phyloP scores from a whole-genome alignment of 371 early-diverging fungal species.

The Lichtheimia hyalospora region DNA sequence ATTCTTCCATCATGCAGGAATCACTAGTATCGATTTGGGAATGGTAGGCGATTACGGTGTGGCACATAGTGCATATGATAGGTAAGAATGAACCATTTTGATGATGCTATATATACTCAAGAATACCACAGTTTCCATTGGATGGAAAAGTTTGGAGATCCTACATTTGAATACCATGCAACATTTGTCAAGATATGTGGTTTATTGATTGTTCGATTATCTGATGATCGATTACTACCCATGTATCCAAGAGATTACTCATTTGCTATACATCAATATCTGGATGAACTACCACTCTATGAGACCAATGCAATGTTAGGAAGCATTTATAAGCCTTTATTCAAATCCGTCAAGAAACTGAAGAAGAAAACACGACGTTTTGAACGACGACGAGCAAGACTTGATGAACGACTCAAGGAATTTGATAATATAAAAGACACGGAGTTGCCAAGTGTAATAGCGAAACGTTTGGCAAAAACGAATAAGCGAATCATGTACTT shows the following conservation, averaged over 20 bases:
- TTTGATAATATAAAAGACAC: neutral
- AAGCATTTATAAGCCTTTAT: neutral
- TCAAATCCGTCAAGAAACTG: conserved; percentile 10
- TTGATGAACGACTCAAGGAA: conserved; percentile 8
- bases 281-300: conserved; percentile 15
- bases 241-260: conserved; percentile 41
- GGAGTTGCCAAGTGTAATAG: conserved; percentile 20
- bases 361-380: conserved; percentile 7
- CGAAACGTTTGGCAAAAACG: conserved; percentile 18
- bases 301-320: neutral
- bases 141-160: conserved; percentile 71
- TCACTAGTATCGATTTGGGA: conserved; percentile 53
- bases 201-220: conserved; percentile 35
- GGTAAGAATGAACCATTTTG: conserved; percentile 5
- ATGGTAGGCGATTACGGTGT: conserved; percentile 53
- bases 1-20: conserved; percentile 63
- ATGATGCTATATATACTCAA: conserved; percentile 11
- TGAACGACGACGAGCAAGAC: conserved; percentile 10
- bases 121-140: conserved; percentile 38
- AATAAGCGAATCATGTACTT: conserved; percentile 48
- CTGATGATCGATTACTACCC: conserved; percentile 39
- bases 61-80: conserved; percentile 61
- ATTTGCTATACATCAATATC: conserved; percentile 12
- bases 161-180: conserved; percentile 58
- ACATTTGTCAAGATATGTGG: conserved; percentile 46